Base-by-base conservation (phyloP, 2,329 filamentous ascomycete genomes). In the Nothophoma quercina region DNA sequence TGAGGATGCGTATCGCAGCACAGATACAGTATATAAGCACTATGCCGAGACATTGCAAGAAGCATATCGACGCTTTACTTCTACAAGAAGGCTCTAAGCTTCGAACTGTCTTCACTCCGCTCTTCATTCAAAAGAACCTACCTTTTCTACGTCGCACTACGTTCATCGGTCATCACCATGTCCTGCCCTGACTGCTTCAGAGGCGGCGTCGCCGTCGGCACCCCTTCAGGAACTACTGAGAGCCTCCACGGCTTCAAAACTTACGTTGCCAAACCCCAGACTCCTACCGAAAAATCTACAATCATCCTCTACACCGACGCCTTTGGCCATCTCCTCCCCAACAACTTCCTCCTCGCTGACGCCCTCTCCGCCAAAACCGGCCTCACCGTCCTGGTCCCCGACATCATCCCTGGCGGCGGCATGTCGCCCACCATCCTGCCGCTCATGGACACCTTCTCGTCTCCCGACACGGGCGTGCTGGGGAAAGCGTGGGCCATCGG, bases 331-430 rank as follows among this genome's bases (percentile, higher is more conserved):
- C 29, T 33, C 2, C 56, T 68, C 18, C 46, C 59, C 29, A 68
- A 68, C 56, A 66, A 63, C 56, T 55, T 59, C 15, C 51, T 68
- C 29, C 58, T 68, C 33, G 63, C 65, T 22, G 65, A 68, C 48
- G 55, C 58, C 6, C 62, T 63, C 32, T 58, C 61, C n/a, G 16
- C 41, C 5, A 41, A 30, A 9, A 62, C 56, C 1, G 53, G 51
- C 22, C 33, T 50, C 35, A 55, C 56, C 7, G 64, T 68, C 32
- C 53, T 64, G 0, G 53, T 67, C 15, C 65, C 65, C 2, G 62
- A 67, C 36, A 55, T 67, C 51, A 63, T 68, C 23, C 62, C 62
- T 13, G 65, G 65, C 41, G 58, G 52, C 8, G 42, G 46, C 41
- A 51, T 63, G 55, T 19, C 32, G 5, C 26, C 44, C 4, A 9